Base-by-base conservation (phyloP, 2,329 filamentous ascomycete genomes). In the Penicillium sp. region DNA sequence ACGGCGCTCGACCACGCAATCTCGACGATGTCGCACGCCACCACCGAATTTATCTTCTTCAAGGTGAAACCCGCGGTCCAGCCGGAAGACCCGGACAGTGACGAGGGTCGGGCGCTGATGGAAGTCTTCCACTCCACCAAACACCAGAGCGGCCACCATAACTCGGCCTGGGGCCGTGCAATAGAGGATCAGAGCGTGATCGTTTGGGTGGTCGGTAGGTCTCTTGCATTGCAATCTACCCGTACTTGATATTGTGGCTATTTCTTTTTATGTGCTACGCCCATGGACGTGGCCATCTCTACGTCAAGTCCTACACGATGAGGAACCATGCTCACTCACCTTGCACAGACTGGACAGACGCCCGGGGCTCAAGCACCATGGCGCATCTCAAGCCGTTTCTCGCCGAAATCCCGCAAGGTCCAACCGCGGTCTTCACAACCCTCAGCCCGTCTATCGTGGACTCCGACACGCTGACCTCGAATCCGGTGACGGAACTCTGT, bases 401-500 rank as follows among this genome's bases (percentile, higher is more conserved):
- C 32, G 52, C 50, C 27, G 36, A 50, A 14, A 40, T 48, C 33
- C 48, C 47, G 4, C 43, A 55, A 29, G 36, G 51, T 3, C 51
- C 54, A 17, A 54, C 43, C 7, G 28, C 40, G 4, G 30, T 67
- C 40, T 62, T 57, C 48, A 51, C 59, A 8, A 63, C 60, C 0
- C 55, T 69, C 19, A 58, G 31, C 13, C 62, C 64, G 4, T 32
- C 57, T 2, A 47, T 54, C 39, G 45, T 48, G 4, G 44, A 44
- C 30, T 59, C 57, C 7, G 48, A 54, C n/a, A 56, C 60, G 0
- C 43, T 58, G 2, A 62, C 62, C 20, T 50, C 58, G 13, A 62
- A 65, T 26, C 73, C 75, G 2, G 61, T 76, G 2, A 77, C 75
- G 1, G 77, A 80, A 51, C 57, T 77, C 20, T 59, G 68, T 7